Evolutionary conservation across 176 grass and related monocot genomes (phyloP), one percentile per base, ranked within the genome.

Genomic region (Otatea glauca): DNA sequence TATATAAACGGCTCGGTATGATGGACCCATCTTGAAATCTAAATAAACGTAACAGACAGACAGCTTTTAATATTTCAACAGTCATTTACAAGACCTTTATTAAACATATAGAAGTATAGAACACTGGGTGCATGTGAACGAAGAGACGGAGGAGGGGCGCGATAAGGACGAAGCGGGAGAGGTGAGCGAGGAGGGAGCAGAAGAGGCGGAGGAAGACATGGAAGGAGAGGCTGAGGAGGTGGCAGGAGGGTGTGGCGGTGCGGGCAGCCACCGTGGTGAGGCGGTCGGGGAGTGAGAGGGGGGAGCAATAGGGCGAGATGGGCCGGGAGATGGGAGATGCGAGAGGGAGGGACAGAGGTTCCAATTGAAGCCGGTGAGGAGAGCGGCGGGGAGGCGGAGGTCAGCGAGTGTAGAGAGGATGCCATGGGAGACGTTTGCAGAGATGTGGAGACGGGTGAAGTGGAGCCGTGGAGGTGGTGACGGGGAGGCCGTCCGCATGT

Each of bases 81-180:
- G 34, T 2, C 34, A 2, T 34, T 34, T 34, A 34, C 34, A 34
- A 34, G 34, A 2, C 34, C 1, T 34, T 34, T 34, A 34, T 34
- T 34, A n/a, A n/a, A n/a, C n/a, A n/a, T n/a, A n/a, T n/a, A n/a
- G n/a, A n/a, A n/a, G n/a, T n/a, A n/a, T 34, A 34, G 34, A 34
- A 34, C 34, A 34, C 1, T 1, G 34, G 51, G 69, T 69, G 70
- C 87, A 89, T 85, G 82, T 85, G 76, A 32, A 76, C 76, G 61
- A 89, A 89, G 48, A 85, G 87, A 75, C 81, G 87, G 68, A 85
- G 76, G 74, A 75, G 59, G 29, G 85, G 82, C 76, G 69, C 61
- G 21, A 50, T 61, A 21, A 85, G 82, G 16, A 50, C 38, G 62
- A 34, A 80, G 61, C 87, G 82, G 76, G 87, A 75, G 29, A 80